A percentile compares a stretch with the other conserved stretches of the same genome.
Conservation (phyloP, 2,329 filamentous ascomycete genomes). For the Arthroderma sp. region DNA sequence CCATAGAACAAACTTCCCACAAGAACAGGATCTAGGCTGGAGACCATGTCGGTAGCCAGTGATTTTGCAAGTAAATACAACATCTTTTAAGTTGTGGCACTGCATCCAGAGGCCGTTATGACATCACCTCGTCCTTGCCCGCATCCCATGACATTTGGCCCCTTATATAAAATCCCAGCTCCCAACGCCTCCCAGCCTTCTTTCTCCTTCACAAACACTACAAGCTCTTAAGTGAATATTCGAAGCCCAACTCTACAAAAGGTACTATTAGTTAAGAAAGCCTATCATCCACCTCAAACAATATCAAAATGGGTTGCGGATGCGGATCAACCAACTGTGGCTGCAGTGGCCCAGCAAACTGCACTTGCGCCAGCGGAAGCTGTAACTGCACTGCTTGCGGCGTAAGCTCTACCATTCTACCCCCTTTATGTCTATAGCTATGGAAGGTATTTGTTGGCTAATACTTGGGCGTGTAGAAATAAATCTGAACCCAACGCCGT, state of each 20-base stretch:
- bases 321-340: constrained; percentile 13
- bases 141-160: not conserved
- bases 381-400: constrained; percentile 14
- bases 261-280: not conserved
- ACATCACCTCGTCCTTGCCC: not conserved
- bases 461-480: not conserved
- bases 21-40: not conserved
- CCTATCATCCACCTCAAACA: not conserved
- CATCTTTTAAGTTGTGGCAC: not conserved
- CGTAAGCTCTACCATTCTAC: constrained; percentile 6
- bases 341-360: constrained; percentile 13
- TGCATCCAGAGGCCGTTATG: not conserved
- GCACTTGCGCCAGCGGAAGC: constrained; percentile 11
- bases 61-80: not conserved
- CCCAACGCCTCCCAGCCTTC: not conserved
- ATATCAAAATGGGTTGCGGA: constrained; percentile 13
- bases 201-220: not conserved
- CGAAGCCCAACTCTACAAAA: not conserved
- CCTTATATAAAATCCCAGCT: not conserved
- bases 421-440: not conserved
- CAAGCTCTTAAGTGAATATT: not conserved
- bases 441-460: not conserved
- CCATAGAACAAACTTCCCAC: not conserved
- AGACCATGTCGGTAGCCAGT: not conserved
- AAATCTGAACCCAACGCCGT: not conserved